A percentile compares a stretch with the other conserved stretches of the same genome.
Conservation (phyloP, 169 alveolate genomes). For the Fabrea salina region DNA sequence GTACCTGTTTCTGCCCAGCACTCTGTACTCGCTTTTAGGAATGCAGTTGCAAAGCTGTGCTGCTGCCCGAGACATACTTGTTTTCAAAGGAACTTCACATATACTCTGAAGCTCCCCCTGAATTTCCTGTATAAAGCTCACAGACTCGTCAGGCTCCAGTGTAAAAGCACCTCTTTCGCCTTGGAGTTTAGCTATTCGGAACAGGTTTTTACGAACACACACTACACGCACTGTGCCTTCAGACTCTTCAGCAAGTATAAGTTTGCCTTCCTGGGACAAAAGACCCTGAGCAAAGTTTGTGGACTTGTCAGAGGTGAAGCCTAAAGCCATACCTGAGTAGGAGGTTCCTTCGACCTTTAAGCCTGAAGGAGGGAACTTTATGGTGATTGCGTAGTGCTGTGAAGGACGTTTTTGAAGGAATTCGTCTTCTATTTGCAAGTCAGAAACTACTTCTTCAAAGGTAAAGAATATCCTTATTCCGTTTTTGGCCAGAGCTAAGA, state of each 20-base stretch:
- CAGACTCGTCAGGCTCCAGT: background rate
- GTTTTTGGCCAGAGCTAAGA: slow-evolving; percentile 24
- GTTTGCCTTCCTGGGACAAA: background rate
- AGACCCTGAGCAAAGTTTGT: background rate
- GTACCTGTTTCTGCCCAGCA: background rate
- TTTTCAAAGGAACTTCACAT: background rate
- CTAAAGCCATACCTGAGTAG: background rate
- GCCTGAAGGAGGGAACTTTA: slow-evolving; percentile 25
- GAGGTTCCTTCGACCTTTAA: background rate
- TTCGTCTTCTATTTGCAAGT: background rate
- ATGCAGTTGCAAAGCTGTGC: slow-evolving; percentile 12
- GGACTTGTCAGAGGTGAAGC: slow-evolving; percentile 1
- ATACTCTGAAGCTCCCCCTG: background rate
- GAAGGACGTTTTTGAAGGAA: background rate
- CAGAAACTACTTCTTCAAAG: background rate
- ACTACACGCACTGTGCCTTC: background rate
- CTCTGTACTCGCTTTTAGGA: slow-evolving; percentile 9
- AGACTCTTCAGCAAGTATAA: background rate
- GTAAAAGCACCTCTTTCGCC: background rate
- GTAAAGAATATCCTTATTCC: slow-evolving; percentile 26
- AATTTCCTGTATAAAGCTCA: background rate
- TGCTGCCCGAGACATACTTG: background rate
- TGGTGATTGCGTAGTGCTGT: background rate
- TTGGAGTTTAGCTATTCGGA: slow-evolving; percentile 15
- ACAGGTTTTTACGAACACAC: background rate